Evolutionary conservation across 2,329 filamentous ascomycete genomes (phyloP), one percentile per base, ranked within the genome.

Genomic region (Venturia nashicola): DNA sequence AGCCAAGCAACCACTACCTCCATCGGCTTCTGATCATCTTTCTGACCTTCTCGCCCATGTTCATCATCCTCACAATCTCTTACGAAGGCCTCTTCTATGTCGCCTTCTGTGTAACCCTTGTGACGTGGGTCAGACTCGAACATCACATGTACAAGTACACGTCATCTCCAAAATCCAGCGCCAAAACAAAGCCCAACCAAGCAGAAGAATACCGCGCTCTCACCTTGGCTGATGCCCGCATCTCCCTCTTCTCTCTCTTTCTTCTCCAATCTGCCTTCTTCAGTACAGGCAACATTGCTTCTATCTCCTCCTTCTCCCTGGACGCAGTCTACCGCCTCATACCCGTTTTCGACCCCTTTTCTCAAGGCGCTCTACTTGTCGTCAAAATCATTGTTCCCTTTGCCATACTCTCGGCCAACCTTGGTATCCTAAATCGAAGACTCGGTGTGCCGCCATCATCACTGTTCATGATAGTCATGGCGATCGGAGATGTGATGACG

Each of bases 41-140:
- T 77, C 80, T 99, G 60, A 89, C 92, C 5, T 97, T 95, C 72
- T 89, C 93, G 0, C 94, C 94, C 0, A 88, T 89, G 1, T 99
- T 97, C 75, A 88, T 99, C 72, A 93, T 99, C 70, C 84, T 99
- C 61, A 96, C 92, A 8, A 97, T 97, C 69, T 97, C 93, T 0
- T 99, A 96, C 76, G 94, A 99, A 75, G 93, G 93, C 0, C 81
- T 99, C 2, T 99, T 99, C 75, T 99, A 97, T 75, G 85, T 97
- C 65, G 86, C 88, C 12, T 99, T 97, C 75, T 91, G 87, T 71
- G 79, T 88, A 63, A 89, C 87, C 27, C 78, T 99, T 5, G 81
- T 96, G 61, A 86, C 87, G 64, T 99, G 94, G 94, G 90, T 97
- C 42, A 86, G 87, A n/a, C 81, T 99, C 1, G 94, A 99, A 74